Evolutionary conservation across 2,329 filamentous ascomycete genomes (phyloP), one percentile per base, ranked within the genome.

Genomic region (Diatrype stigma): DNA sequence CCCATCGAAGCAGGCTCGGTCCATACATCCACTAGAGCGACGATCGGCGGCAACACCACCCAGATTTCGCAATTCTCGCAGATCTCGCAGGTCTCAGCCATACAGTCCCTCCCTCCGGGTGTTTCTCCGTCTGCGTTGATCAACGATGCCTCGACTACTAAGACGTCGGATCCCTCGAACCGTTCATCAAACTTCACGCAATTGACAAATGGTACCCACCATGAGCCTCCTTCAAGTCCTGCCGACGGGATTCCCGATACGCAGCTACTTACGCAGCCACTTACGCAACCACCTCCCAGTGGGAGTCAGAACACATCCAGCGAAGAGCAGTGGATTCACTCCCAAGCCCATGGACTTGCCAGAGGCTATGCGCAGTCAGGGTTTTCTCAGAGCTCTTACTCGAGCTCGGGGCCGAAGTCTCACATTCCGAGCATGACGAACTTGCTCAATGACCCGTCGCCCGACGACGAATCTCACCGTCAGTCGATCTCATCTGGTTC

Each of bases 91-190:
- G 72, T 77, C 42, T 87, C 85, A 4, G 77, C 73, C 1, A 69
- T 85, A 42, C 84, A 81, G 16, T 72, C 79, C 19, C 67, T 86
- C 2, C 80, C 82, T 1, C 70, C 76, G 0, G 82, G 80, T 3
- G 72, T 82, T 48, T 81, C 80, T 4, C 81, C 81, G 14, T 81
- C 79, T 23, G 79, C 78, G 12, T 68, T 80, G 52, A 73, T 85
- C 48, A 96, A 97, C 61, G 91, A 96, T 62, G 93, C 91, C 2
- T 96, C 91, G 2, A 95, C 92, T 1, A 96, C 92, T n/a, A 94
- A 96, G 70, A 92, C 89, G 2, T 90, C 89, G 1, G 84, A 88
- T 54, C 81, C 83, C 6, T 90, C 87, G 16, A 73, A 76, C 53
- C 66, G 73, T 48, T 85, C 84, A 12, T 85, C 82, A 1, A 84